Conservation (phyloP, 495 filamentous ascomycete species). For the Annulohypoxylon maeteangense region DNA sequence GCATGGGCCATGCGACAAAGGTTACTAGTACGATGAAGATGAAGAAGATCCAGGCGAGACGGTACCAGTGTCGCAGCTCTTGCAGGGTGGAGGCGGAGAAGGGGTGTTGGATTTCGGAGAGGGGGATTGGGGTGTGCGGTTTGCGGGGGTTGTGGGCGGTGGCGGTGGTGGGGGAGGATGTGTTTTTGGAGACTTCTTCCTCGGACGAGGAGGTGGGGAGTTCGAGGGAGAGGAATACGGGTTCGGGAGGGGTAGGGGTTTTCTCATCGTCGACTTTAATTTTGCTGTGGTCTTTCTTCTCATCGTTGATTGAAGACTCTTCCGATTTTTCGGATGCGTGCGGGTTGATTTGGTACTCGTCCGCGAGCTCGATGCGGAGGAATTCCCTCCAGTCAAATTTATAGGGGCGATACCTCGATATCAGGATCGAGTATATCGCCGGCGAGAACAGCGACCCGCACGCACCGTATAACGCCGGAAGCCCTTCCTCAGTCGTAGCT, state of each 20-base stretch:
- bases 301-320: conserved; percentile 23
- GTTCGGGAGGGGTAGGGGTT: background rate
- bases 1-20: conserved; percentile 85
- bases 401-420: conserved; percentile 58
- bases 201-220: background rate
- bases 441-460: conserved; percentile 66
- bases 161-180: background rate
- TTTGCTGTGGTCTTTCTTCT: conserved; percentile 15
- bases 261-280: background rate
- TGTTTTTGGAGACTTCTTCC: background rate
- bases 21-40: conserved; percentile 73
- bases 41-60: conserved; percentile 76
- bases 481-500: conserved; percentile 72
- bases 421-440: conserved; percentile 66
- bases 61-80: conserved; percentile 70
- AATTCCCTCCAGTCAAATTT: conserved; percentile 63
- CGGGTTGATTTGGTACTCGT: conserved; percentile 67
- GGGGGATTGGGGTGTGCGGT: background rate
- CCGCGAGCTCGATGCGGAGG: conserved; percentile 51
- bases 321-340: conserved; percentile 58
- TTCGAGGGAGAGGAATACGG: conserved; percentile 16
- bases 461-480: conserved; percentile 82
- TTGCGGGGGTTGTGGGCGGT: background rate
- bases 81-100: conserved; percentile 62
- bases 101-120: conserved; percentile 39